Base-by-base conservation (phyloP, 257 asterid genomes). In the Avicennia marina region DNA sequence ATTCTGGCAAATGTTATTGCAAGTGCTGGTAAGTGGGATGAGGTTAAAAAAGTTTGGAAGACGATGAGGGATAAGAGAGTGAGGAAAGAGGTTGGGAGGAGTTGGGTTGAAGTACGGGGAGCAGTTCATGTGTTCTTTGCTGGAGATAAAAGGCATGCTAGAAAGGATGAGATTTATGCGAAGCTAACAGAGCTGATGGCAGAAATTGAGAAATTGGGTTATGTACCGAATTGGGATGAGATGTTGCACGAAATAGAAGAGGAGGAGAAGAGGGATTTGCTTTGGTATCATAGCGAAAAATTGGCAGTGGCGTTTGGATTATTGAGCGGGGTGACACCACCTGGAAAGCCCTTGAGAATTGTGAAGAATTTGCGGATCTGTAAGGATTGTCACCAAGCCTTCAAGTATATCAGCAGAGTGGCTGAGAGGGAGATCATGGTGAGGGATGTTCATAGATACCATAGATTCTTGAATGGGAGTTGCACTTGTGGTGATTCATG, bases 41-140 rank as follows among this genome's bases (percentile, higher is more conserved):
- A 76, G 68, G 89, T 81, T 40, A 85, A 65, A 38, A 65, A 69
- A 42, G 78, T 74, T 2, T 38, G 96, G 94, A 75, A 54, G 64
- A 68, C 52, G 80, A 87, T 87, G 95, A 82, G 80, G 56, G 87
- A 76, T 4, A 73, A 58, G 48, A 38, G 78, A 42, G 82, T 87
- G 58, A 77, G 75, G 34, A 84, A 84, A 71, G 84, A 75, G 45
- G 80, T 83, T 8, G 95, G 95, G 46, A 72, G 82, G 58, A 87
- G 96, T 64, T 82, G 96, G 96, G 67, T 90, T 38, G 96, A 87
- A 72, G 69, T 62, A 39, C 75, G 22, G 0, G 96, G 95, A 32
- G 58, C 50, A 40, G 62, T 69, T 58, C 94, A 83, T 13, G 87
- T 63, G 62, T 87, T 90, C 69, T 65, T 78, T 56, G 82, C 95